Evolutionary conservation across 228 moss, liverwort and hornwort species (phyloP).

Genomic region (Sphagnum magellanicum): DNA sequence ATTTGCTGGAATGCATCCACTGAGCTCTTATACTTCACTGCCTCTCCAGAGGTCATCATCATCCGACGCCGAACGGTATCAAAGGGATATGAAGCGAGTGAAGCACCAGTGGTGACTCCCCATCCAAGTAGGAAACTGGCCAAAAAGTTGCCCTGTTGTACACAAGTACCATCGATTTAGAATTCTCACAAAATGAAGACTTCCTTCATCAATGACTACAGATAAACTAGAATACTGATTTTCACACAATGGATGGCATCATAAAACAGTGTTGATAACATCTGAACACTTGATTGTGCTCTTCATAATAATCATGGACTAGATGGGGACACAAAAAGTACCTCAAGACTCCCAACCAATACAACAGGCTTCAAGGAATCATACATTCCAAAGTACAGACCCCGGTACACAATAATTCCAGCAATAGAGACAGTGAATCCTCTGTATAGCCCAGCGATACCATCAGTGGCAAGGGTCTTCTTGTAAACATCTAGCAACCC

Average conservation of each 20-base stretch:
- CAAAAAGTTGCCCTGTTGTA: conserved; percentile 10
- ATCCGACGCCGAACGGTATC: conserved; percentile 11
- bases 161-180: background rate
- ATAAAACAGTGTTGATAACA: too few species aligned
- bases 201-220: too few species aligned
- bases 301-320: too few species aligned
- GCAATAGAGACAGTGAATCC: conserved; percentile 9
- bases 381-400: conserved; percentile 16
- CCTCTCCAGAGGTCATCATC: conserved; percentile 15
- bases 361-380: conserved; percentile 14
- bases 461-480: conserved; percentile 11
- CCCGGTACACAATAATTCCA: conserved; percentile 18
- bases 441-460: conserved; percentile 12
- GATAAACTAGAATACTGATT: too few species aligned
- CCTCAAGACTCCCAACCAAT: conserved; percentile 11
- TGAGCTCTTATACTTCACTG: conserved; percentile 11
- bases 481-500: conserved; percentile 13
- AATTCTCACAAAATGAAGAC: too few species aligned
- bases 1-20: conserved; percentile 15
- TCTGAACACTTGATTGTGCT: too few species aligned
- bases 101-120: conserved; percentile 8
- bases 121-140: conserved; percentile 17
- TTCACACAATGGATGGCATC: too few species aligned
- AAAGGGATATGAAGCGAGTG: conserved; percentile 5
- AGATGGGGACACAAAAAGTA: background rate